A percentile compares a stretch with the other conserved stretches of the same genome.
Evolutionary conservation across 1,284 basidiomycete genomes (phyloP).

Genomic region (Naganishia sp.): DNA sequence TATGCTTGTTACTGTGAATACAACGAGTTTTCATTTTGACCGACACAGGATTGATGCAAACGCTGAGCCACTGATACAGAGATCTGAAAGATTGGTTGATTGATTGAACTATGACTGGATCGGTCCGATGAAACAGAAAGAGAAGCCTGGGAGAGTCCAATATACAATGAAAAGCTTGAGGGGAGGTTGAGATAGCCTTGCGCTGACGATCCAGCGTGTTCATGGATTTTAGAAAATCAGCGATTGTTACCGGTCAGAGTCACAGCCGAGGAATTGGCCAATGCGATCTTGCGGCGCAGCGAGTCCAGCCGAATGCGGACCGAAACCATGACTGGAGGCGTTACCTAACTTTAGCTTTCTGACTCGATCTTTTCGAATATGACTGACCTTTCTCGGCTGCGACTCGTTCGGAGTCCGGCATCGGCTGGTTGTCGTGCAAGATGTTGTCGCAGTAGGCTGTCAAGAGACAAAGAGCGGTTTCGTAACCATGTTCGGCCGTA

Average conservation of each 20-base stretch:
- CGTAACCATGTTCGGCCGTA: constrained; percentile 89
- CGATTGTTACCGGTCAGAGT: constrained; percentile 30
- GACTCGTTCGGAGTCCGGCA: constrained; percentile 77
- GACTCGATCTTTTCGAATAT: not conserved
- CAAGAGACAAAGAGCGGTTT: constrained; percentile 89
- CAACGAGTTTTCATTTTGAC: no score
- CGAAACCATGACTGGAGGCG: constrained; percentile 37
- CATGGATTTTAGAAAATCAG: not conserved
- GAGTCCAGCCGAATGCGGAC: constrained; percentile 38
- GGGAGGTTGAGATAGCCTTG: not conserved
- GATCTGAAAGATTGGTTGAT: no score
- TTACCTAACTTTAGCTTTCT: no score
- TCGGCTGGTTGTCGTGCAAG: constrained; percentile 76
- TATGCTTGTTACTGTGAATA: no score
- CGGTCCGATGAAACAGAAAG: not conserved
- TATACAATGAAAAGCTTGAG: not conserved
- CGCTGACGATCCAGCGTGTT: not conserved
- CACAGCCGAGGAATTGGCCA: constrained; percentile 31
- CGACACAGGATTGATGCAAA: no score
- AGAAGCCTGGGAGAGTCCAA: not conserved
- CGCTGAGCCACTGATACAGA: no score
- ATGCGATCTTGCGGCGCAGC: constrained; percentile 32
- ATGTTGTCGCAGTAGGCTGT: constrained; percentile 87
- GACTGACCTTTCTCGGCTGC: constrained; percentile 77
- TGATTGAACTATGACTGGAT: not conserved